Evolutionary conservation across 169 alveolate genomes (phyloP), one percentile per base, ranked within the genome.

Genomic region (Perkinsus marinus): DNA sequence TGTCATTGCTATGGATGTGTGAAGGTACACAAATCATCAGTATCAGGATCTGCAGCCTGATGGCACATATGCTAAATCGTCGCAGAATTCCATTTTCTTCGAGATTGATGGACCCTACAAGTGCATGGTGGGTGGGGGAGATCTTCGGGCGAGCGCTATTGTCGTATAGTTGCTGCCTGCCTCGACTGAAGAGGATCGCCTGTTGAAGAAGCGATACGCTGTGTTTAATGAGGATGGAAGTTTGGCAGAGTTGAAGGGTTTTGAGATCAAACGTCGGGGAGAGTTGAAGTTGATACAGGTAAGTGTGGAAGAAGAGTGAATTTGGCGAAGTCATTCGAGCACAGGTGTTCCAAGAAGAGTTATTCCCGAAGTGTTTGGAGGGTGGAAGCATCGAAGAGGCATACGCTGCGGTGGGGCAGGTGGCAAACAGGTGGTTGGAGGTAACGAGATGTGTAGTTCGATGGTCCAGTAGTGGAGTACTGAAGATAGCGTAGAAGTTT

Each of bases 81-180:
- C n/a, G 5, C 91, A 92, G 90, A 98, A 98, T 98, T 98, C 99
- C 39, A 97, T 99, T 37, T 98, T 98, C 95, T 98, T 98, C 92
- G 99, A 98, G 94, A 96, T 99, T 39, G 99, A 98, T 95, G 99
- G 99, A 0, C 99, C 99, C 19, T 98, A 99, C 97, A 97, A 97
- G 93, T 97, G 98, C 68, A 98, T 98, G 99, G 46, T 41, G 46
- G 46, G 46, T 10, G 46, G 10, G 46, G 3, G 46, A 41, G 3
- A 10, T 10, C 46, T 41, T 10, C 19, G 46, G 46, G 46, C 46
- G 46, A 41, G 46, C 46, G 46, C 46, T 41, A 41, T 10, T 41
- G 46, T 10, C 10, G 10, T 10, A 6, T 10, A 41, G 46, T 96
- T 98, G 92, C 96, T 98, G 89, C 99, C 99, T 0, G 99, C 99